Conservation (phyloP, 768 basidiomycete species). For the Galerina sulciceps region DNA sequence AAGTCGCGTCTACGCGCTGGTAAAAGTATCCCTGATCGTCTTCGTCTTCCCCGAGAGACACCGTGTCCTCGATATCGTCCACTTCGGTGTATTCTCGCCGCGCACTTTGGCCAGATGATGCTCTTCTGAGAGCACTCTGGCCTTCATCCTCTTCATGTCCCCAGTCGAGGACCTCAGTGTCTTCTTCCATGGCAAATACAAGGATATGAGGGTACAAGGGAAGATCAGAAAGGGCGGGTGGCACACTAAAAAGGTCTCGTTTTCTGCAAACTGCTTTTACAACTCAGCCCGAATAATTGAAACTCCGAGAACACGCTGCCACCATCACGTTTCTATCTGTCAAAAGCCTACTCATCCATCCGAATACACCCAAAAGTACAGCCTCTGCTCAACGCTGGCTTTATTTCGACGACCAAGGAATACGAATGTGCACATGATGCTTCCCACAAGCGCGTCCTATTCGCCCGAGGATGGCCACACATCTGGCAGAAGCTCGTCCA, state of each 20-base stretch:
- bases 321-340: slow-evolving; percentile 11
- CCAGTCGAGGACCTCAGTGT: slow-evolving; percentile 76
- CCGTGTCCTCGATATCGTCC: slow-evolving; percentile 59
- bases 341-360: slow-evolving; percentile 1
- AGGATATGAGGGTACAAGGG: slow-evolving; percentile 5
- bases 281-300: slow-evolving; percentile 28
- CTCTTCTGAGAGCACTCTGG: slow-evolving; percentile 25
- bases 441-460: slow-evolving; percentile 42
- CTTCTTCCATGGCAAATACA: slow-evolving; percentile 58
- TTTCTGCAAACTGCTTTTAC: slow-evolving; percentile 19
- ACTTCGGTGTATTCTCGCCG: slow-evolving; percentile 33
- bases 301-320: slow-evolving; percentile 20
- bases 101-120: slow-evolving; percentile 21
- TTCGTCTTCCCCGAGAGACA: slow-evolving; percentile 76
- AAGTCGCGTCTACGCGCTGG: slow-evolving; percentile 21
- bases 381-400: slow-evolving; percentile 36
- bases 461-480: slow-evolving; percentile 42
- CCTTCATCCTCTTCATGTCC: slow-evolving; percentile 50
- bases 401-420: slow-evolving; percentile 38
- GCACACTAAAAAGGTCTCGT: slow-evolving; percentile 8
- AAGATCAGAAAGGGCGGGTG: slow-evolving; percentile 8
- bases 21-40: slow-evolving; percentile 58
- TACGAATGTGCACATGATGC: slow-evolving; percentile 40
- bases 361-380: slow-evolving; percentile 4
- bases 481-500: slow-evolving; percentile 30